These are phyloP conservation scores for Barnettozyma wickerhamii DNA, from an alignment of 805 yeast species.

Conservation along the genomic window DNA sequence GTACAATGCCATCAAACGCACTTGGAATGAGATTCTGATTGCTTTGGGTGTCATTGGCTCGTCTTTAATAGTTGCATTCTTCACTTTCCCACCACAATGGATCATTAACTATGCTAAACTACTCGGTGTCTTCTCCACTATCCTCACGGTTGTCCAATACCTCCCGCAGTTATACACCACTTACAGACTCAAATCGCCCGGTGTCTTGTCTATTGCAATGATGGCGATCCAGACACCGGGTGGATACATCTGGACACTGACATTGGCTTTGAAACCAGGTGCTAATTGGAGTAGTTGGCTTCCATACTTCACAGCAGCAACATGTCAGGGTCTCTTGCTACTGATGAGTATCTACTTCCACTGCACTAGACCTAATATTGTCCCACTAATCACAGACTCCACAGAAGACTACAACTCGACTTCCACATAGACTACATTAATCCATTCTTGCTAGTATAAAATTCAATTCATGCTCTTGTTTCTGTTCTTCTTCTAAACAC, in stretches of 20 bases:
- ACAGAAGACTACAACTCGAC: no score
- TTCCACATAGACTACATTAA: no score
- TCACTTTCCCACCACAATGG: constrained; percentile 10
- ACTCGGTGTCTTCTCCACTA: constrained; percentile 62
- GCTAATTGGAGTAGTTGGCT: constrained; percentile 87
- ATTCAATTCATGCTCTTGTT: neutral
- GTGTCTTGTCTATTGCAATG: constrained; percentile 74
- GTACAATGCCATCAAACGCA: constrained; percentile 35
- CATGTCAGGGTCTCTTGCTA: constrained; percentile 58
- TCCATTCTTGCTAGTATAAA: neutral
- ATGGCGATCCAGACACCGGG: constrained; percentile 90
- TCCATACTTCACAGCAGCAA: constrained; percentile 70
- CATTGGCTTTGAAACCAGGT: constrained; percentile 65
- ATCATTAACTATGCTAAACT: constrained; percentile 45
- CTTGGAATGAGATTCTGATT: constrained; percentile 36
- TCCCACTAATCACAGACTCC: no score
- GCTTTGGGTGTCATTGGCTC: constrained; percentile 33
- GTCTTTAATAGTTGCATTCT: constrained; percentile 30
- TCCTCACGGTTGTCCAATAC: constrained; percentile 65
- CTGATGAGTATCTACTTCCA: constrained; percentile 55
- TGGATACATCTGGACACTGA: constrained; percentile 75
- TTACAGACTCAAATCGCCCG: constrained; percentile 64
- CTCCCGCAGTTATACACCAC: constrained; percentile 79
- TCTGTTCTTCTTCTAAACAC: no score
- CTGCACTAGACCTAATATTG: no score